These are phyloP conservation scores for Boletellus ananiceps DNA, from an alignment of 768 basidiomycete species.

Conservation along the genomic window DNA sequence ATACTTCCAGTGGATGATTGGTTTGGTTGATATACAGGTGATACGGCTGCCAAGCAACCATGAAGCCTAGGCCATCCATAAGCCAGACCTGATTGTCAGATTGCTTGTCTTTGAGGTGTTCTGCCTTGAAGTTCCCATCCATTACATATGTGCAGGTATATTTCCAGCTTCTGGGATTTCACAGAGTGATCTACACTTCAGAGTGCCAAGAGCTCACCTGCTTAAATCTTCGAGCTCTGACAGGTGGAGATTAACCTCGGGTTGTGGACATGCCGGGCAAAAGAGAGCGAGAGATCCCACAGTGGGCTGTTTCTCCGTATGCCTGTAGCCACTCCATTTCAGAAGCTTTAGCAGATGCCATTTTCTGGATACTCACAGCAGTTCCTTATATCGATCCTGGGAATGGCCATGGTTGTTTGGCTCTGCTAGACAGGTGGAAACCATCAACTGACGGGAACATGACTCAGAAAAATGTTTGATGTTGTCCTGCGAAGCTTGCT, in stretches of 20 bases:
- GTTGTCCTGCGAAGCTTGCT: not conserved
- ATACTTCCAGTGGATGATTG: too few relatives aligned
- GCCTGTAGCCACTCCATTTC: not conserved
- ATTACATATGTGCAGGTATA: too few relatives aligned
- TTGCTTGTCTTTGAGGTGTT: constrained; percentile 15
- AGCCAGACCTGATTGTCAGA: not conserved
- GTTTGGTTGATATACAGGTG: not conserved
- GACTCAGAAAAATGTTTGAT: not conserved
- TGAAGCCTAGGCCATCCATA: not conserved
- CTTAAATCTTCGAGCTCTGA: too few relatives aligned
- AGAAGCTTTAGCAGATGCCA: not conserved
- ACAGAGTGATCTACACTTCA: too few relatives aligned
- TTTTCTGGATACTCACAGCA: not conserved
- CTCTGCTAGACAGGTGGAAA: too few relatives aligned
- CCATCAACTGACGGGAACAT: not conserved
- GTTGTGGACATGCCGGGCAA: not conserved
- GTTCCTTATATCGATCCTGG: not conserved
- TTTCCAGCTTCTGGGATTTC: too few relatives aligned
- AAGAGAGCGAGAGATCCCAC: not conserved
- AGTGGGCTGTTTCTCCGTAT: not conserved
- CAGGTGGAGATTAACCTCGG: not conserved
- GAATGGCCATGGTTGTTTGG: too few relatives aligned
- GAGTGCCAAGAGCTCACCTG: too few relatives aligned
- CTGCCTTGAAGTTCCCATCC: constrained; percentile 21
- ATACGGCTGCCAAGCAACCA: not conserved